A percentile compares a stretch with the other conserved stretches of the same genome.
Evolutionary conservation across 2,329 filamentous ascomycete genomes (phyloP).

Genomic region (Colletotrichum salicis): DNA sequence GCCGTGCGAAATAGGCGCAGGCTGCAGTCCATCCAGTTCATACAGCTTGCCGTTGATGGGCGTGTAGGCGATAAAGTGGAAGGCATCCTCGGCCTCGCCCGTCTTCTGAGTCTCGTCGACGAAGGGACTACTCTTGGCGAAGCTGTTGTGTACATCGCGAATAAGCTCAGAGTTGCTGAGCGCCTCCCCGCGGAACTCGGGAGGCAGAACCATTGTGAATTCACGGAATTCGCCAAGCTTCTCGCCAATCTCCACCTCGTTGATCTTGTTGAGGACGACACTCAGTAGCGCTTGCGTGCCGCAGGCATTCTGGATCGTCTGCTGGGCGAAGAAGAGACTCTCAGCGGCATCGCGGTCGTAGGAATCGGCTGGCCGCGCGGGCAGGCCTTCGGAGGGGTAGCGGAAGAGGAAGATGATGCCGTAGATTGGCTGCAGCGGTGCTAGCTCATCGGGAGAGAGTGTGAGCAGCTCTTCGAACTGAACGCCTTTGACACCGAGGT

Average conservation of each 20-base stretch:
- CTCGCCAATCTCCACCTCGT: constrained; percentile 76
- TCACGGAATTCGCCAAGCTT: constrained; percentile 83
- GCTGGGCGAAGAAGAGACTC: constrained; percentile 89
- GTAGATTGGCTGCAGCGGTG: constrained; percentile 81
- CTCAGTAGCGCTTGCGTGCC: constrained; percentile 95
- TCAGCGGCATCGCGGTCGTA: constrained; percentile 82
- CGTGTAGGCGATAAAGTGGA: constrained; percentile 98
- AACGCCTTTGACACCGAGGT: constrained; percentile 88
- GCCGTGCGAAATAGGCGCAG: constrained; percentile 90
- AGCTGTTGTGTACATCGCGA: constrained; percentile 87
- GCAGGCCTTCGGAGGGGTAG: constrained; percentile 79
- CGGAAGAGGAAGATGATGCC: constrained; percentile 99
- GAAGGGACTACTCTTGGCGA: constrained; percentile 89
- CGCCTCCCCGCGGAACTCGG: constrained; percentile 73
- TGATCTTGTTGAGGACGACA: constrained; percentile 86
- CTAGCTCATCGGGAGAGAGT: constrained; percentile 80
- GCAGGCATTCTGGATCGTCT: constrained; percentile 99
- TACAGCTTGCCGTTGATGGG: constrained; percentile 83
- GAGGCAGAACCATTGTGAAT: constrained; percentile 85
- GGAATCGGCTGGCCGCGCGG: constrained; percentile 42
- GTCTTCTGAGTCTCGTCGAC: constrained; percentile 86
- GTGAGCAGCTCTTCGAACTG: constrained; percentile 97
- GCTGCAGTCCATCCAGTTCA: constrained; percentile 94
- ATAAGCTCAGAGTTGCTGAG: constrained; percentile 74
- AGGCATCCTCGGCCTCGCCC: constrained; percentile 84